Evolutionary conservation across 2,329 filamentous ascomycete genomes (phyloP), one percentile per base, ranked within the genome.

Genomic region (Fusarium drepaniforme): DNA sequence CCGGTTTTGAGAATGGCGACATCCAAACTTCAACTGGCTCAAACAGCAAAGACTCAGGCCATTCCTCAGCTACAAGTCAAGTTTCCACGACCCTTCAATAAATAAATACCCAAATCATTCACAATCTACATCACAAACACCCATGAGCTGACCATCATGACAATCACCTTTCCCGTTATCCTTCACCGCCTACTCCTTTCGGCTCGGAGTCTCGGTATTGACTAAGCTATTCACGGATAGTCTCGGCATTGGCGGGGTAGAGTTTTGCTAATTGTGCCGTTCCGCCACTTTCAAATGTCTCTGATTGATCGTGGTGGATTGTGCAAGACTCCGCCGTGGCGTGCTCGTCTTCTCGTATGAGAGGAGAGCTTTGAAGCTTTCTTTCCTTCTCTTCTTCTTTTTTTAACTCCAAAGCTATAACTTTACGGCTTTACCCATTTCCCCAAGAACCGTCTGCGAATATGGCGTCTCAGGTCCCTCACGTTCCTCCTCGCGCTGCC

Each of bases 401-500:
- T 25, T 21, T 15, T 16, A 37, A 37, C 40, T 53, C 13, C 53
- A 44, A 35, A 56, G 51, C 28, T 30, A 35, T 21, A 6, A 9
- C 28, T 21, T 12, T 33, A 15, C 28, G 33, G 51, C 51, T 35
- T 33, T 16, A 21, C 4, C 28, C 13, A 56, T 56, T 21, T 5
- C 3, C 7, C 7, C 7, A 21, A 35, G 7, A 66, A 11, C n/a
- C 23, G 18, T 33, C 30, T 42, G 65, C 25, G 56, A 78, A 61
- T 42, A 79, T 79, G 78, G 75, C 75, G 68, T 77, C 78, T 35
- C 70, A 75, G 66, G 60, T 83, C 56, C 82, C 83, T 53, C 81
- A 81, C 72, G 75, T 78, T 60, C 66, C 76, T 65, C 83, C 81
- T 67, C 77, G 76, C 61, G 78, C 81, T 72, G 80, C 84, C 38